Percentiles rank a stretch among this genome's conserved stretches.
These are phyloP conservation scores for Pseudotulostoma volvatum DNA, from an alignment of 495 filamentous ascomycete species.

Conservation along the genomic window DNA sequence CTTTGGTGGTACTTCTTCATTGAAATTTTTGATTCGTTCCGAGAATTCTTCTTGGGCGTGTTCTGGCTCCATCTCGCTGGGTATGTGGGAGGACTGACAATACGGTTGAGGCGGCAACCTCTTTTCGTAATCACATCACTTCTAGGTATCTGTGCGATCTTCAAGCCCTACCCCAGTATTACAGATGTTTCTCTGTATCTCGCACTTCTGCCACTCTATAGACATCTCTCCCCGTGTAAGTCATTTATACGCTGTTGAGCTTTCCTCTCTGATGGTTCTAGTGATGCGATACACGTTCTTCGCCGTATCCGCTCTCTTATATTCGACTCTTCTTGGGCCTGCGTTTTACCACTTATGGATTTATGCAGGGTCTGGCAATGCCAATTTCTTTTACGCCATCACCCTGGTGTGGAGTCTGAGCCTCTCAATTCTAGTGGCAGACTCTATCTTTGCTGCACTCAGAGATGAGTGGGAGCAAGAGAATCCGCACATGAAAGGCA, in stretches of 20 bases:
- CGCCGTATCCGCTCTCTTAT: slow-evolving; percentile 61
- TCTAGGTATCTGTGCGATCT: slow-evolving; percentile 75
- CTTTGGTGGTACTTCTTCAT: slow-evolving; percentile 99
- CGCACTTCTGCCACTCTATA: slow-evolving; percentile 67
- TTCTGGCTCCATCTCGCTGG: slow-evolving; percentile 90
- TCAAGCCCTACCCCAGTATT: slow-evolving; percentile 91
- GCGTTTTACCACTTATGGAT: slow-evolving; percentile 98
- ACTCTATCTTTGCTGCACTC: slow-evolving; percentile 72
- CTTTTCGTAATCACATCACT: slow-evolving; percentile 69
- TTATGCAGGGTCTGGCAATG: slow-evolving; percentile 92
- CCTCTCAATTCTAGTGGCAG: slow-evolving; percentile 61
- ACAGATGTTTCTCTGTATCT: slow-evolving; percentile 74
- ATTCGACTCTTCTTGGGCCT: slow-evolving; percentile 75
- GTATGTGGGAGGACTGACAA: slow-evolving; percentile 70
- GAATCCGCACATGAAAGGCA: slow-evolving; percentile 72
- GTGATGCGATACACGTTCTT: slow-evolving; percentile 93
- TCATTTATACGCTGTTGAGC: slow-evolving; percentile 5
- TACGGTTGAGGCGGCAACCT: slow-evolving; percentile 68
- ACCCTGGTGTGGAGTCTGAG: slow-evolving; percentile 94
- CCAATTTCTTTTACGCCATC: slow-evolving; percentile 99
- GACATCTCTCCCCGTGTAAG: slow-evolving; percentile 81
- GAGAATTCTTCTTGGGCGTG: slow-evolving; percentile 89
- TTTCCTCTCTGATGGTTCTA: slow-evolving; percentile 9
- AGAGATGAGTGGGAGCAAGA: slow-evolving; percentile 91
- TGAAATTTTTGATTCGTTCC: slow-evolving; percentile 98